Percentiles rank a stretch among this genome's conserved stretches.
Conservation (phyloP, 148 eudicot species). For the Persicaria tinctoria region DNA sequence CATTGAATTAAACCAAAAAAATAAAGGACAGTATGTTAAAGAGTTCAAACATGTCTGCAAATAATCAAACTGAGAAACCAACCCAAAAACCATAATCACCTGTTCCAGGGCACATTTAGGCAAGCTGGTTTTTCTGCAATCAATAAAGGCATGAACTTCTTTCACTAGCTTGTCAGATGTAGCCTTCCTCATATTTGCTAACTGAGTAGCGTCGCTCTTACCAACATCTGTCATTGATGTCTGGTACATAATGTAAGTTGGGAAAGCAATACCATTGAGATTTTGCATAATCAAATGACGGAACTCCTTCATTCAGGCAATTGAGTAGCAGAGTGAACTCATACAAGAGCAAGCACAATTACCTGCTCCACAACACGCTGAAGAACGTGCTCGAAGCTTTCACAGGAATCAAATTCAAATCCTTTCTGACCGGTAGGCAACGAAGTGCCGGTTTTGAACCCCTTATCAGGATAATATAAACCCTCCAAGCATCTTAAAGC, state of each 20-base stretch:
- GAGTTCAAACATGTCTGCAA: neutral
- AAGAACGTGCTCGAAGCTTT: conserved; percentile 45
- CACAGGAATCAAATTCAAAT: conserved; percentile 29
- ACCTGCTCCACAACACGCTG: conserved; percentile 15
- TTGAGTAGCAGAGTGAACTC: neutral
- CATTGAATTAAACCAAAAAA: neutral
- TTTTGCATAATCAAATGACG: neutral
- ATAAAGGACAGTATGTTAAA: neutral
- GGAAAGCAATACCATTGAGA: neutral
- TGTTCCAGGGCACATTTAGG: conserved; percentile 37
- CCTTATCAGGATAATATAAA: conserved; percentile 21
- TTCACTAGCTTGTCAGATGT: conserved; percentile 25
- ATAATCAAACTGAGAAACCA: neutral
- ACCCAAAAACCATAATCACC: conserved; percentile 24
- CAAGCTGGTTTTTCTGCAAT: conserved; percentile 35
- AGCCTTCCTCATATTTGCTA: conserved; percentile 18
- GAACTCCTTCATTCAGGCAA: neutral
- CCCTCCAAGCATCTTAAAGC: conserved; percentile 52
- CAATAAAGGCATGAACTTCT: conserved; percentile 35
- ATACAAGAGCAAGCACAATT: neutral
- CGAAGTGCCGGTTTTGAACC: conserved; percentile 14
- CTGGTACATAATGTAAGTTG: conserved; percentile 19
- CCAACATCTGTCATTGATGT: conserved; percentile 20
- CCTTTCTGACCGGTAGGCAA: conserved; percentile 11
- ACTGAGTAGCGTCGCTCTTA: neutral